A percentile compares a stretch with the other conserved stretches of the same genome.
Evolutionary conservation across 2,329 filamentous ascomycete genomes (phyloP).

Genomic region (Aspergillus melleus): DNA sequence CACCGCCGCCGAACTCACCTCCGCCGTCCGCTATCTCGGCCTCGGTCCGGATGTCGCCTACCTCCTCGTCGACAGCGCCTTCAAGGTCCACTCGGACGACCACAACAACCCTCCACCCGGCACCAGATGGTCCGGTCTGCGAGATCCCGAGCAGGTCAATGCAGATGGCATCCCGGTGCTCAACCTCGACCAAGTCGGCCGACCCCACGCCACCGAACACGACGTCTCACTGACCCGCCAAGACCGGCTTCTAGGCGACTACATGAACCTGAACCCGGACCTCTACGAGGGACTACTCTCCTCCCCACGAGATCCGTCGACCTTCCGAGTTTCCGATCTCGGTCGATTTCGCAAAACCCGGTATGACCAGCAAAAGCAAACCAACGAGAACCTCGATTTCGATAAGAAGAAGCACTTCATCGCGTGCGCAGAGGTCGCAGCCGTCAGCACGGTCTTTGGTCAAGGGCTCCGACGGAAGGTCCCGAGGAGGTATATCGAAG

Average conservation of each 20-base stretch:
- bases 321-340: conserved; percentile 4
- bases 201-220: conserved; percentile 17
- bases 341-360: conserved; percentile 12
- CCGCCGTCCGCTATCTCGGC: conserved; percentile 12
- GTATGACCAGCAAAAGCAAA: conserved; percentile 9
- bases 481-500: conserved; percentile 13
- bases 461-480: conserved; percentile 8
- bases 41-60: conserved; percentile 6
- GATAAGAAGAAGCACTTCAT: conserved; percentile 7
- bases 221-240: conserved; percentile 18
- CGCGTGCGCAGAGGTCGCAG: conserved; percentile 14
- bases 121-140: conserved; percentile 7
- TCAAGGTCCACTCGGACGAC: conserved; percentile 17
- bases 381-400: conserved; percentile 9
- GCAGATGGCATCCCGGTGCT: conserved; percentile 8
- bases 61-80: conserved; percentile 10
- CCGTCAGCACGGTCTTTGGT: conserved; percentile 12
- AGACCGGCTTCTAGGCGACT: conserved; percentile 18
- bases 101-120: conserved; percentile 2
- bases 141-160: conserved; percentile 14
- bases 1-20: conserved; percentile 10
- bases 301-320: background rate
- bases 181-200: conserved; percentile 17
- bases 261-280: conserved; percentile 4
- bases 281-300: conserved; percentile 7